phyloP scores from a whole-genome alignment of 495 filamentous ascomycete species.

The Pyrenopolyporus hunteri region DNA sequence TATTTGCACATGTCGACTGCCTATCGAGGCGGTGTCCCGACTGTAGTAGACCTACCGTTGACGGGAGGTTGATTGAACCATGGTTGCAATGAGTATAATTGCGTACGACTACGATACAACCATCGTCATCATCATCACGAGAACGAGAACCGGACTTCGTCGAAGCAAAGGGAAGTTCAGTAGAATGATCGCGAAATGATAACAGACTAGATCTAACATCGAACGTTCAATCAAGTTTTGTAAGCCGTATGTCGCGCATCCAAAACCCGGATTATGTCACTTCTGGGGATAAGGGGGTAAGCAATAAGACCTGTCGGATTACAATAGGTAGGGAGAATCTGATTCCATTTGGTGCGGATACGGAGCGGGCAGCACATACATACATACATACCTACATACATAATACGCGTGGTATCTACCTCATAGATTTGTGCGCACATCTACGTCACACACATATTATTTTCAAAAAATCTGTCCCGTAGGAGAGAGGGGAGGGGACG shows the following conservation, averaged over 20 bases:
- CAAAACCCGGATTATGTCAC: slow-evolving; percentile 25
- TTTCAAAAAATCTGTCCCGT: slow-evolving; percentile 19
- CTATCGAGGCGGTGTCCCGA: slow-evolving; percentile 32
- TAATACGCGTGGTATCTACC: background rate
- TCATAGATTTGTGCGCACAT: background rate
- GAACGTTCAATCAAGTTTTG: slow-evolving; percentile 16
- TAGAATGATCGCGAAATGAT: slow-evolving; percentile 26
- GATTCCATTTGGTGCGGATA: slow-evolving; percentile 18
- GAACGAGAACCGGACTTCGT: slow-evolving; percentile 14
- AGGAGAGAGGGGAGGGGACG: too few species aligned
- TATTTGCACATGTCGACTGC: slow-evolving; percentile 30
- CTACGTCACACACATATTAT: background rate
- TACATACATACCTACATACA: background rate
- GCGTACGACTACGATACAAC: slow-evolving; percentile 6
- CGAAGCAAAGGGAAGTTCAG: slow-evolving; percentile 23
- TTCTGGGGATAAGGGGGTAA: slow-evolving; percentile 26
- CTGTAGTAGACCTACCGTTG: slow-evolving; percentile 18
- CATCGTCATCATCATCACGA: too few species aligned
- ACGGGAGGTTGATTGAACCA: slow-evolving; percentile 26
- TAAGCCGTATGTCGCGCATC: slow-evolving; percentile 12
- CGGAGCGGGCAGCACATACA: slow-evolving; percentile 16
- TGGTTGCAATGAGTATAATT: slow-evolving; percentile 11
- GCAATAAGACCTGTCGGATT: slow-evolving; percentile 13
- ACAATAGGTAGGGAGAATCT: slow-evolving; percentile 4
- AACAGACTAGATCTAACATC: slow-evolving; percentile 6